phyloP scores from a whole-genome alignment of 306 rosid genomes.

The Vigna unguiculata region DNA sequence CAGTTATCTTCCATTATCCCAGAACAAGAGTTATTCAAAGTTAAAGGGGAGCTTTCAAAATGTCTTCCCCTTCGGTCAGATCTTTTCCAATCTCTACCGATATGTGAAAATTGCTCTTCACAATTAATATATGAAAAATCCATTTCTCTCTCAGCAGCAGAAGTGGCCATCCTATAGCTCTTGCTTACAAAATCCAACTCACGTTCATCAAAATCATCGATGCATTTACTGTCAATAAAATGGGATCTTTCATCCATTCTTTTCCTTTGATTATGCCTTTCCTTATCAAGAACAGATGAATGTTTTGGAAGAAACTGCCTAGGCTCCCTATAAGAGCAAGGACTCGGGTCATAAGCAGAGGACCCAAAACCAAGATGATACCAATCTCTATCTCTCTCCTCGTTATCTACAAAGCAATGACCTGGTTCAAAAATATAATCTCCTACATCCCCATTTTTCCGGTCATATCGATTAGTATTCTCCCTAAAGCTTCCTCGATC shows the following conservation, averaged over 20 bases:
- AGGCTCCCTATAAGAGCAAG: slow-evolving; percentile 50
- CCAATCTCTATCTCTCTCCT: slow-evolving; percentile 48
- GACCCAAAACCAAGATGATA: slow-evolving; percentile 38
- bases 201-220: slow-evolving; percentile 46
- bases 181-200: slow-evolving; percentile 46
- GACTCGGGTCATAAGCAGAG: slow-evolving; percentile 46
- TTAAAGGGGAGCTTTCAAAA: slow-evolving; percentile 32
- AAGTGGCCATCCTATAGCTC: slow-evolving; percentile 43
- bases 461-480: slow-evolving; percentile 41
- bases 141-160: slow-evolving; percentile 44
- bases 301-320: slow-evolving; percentile 51
- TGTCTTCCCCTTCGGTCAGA: slow-evolving; percentile 50
- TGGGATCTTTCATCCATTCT: slow-evolving; percentile 45
- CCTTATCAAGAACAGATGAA: slow-evolving; percentile 43
- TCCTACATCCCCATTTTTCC: slow-evolving; percentile 46
- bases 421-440: slow-evolving; percentile 44
- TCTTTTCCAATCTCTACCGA: slow-evolving; percentile 46
- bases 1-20: slow-evolving; percentile 51
- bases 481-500: slow-evolving; percentile 43
- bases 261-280: slow-evolving; percentile 45
- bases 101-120: slow-evolving; percentile 45
- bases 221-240: slow-evolving; percentile 45
- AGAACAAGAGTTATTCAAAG: slow-evolving; percentile 50
- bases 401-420: slow-evolving; percentile 38
- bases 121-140: slow-evolving; percentile 40